A percentile compares a stretch with the other conserved stretches of the same genome.
These are phyloP conservation scores for Jimgerdemannia lactiflua DNA, from an alignment of 192 early-diverging fungal species.

Conservation along the genomic window DNA sequence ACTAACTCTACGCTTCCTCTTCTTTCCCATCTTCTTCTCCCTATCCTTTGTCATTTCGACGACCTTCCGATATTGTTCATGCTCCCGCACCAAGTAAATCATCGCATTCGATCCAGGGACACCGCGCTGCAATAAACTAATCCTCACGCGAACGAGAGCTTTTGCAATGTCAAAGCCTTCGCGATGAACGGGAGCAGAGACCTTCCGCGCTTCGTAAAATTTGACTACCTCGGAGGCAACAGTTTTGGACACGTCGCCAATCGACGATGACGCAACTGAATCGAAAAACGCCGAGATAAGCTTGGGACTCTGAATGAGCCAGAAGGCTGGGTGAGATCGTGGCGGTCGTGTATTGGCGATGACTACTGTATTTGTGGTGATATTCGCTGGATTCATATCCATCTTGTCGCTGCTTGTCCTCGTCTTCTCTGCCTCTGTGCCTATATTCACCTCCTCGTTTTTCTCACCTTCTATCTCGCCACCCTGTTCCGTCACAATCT, in stretches of 20 bases:
- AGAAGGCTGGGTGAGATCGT: background rate
- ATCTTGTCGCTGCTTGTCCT: background rate
- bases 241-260: slow-evolving; percentile 3
- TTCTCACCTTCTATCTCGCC: background rate
- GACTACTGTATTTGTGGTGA: slow-evolving; percentile 2
- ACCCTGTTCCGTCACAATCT: background rate
- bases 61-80: slow-evolving; percentile 44
- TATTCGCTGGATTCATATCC: background rate
- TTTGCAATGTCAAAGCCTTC: slow-evolving; percentile 17
- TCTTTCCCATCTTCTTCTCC: slow-evolving; percentile 1
- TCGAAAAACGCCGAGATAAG: slow-evolving; percentile 6
- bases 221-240: background rate
- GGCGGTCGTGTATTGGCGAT: background rate
- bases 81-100: slow-evolving; percentile 48
- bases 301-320: slow-evolving; percentile 10
- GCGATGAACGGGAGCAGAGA: background rate
- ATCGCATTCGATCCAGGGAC: slow-evolving; percentile 44
- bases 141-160: slow-evolving; percentile 47
- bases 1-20: slow-evolving; percentile 20
- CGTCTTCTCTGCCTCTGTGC: background rate
- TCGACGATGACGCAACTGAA: background rate
- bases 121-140: slow-evolving; percentile 51
- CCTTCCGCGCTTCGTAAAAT: background rate
- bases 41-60: background rate
- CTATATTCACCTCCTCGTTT: too few relatives aligned